Conservation (phyloP, 495 filamentous ascomycete species). For the Pyronema omphalodes region DNA sequence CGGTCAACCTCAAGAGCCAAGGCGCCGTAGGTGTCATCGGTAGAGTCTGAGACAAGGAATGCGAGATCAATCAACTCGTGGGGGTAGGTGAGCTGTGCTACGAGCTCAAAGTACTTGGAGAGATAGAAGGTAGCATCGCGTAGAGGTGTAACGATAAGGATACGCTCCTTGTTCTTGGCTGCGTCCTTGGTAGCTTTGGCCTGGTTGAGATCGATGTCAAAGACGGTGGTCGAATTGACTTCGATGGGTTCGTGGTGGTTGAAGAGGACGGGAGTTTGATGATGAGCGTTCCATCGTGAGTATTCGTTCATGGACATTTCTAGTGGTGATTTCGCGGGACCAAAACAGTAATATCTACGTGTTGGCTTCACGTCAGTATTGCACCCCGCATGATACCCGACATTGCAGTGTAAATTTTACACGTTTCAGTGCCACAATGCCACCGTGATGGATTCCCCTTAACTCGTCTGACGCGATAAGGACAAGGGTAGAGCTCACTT, state of each 20-base stretch:
- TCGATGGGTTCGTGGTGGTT: slow-evolving; percentile 81
- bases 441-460: not conserved
- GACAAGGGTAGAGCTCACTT: not conserved
- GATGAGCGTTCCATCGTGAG: slow-evolving; percentile 67
- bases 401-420: too few relatives aligned
- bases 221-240: slow-evolving; percentile 63
- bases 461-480: slow-evolving; percentile 8
- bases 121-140: slow-evolving; percentile 73
- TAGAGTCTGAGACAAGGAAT: slow-evolving; percentile 82
- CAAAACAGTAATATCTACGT: slow-evolving; percentile 79
- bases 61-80: slow-evolving; percentile 89
- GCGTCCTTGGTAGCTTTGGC: slow-evolving; percentile 69
- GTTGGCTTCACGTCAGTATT: too few relatives aligned
- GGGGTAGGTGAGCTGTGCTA: slow-evolving; percentile 79
- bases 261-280: slow-evolving; percentile 83
- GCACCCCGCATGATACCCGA: too few relatives aligned
- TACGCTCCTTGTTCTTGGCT: slow-evolving; percentile 57
- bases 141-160: slow-evolving; percentile 88
- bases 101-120: slow-evolving; percentile 77
- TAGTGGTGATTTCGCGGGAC: slow-evolving; percentile 80
- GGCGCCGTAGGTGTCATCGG: slow-evolving; percentile 71
- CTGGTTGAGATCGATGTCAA: slow-evolving; percentile 62
- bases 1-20: slow-evolving; percentile 68
- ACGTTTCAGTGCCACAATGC: not conserved
- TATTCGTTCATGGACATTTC: slow-evolving; percentile 83